A percentile compares a stretch with the other conserved stretches of the same genome.
These are phyloP conservation scores for Rubia peregrina DNA, from an alignment of 305 asterid genomes.

Conservation along the genomic window DNA sequence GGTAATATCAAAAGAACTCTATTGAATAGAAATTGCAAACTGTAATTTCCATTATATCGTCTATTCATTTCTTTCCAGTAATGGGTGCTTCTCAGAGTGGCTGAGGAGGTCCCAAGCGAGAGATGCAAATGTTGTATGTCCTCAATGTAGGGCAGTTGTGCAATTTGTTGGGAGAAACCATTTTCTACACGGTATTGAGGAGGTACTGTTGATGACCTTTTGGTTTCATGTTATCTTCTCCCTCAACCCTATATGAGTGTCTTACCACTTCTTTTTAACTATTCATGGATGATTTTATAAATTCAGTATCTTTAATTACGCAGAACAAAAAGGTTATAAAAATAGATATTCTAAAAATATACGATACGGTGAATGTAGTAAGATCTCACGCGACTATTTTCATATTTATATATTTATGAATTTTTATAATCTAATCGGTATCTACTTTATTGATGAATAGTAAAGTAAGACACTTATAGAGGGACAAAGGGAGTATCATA, in stretches of 20 bases:
- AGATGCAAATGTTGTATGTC: constrained; percentile 64
- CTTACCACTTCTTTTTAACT: too few species aligned
- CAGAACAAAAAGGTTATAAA: background rate
- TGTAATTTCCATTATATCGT: background rate
- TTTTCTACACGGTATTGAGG: constrained; percentile 80
- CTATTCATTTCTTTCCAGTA: constrained; percentile 46
- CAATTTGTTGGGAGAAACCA: constrained; percentile 93
- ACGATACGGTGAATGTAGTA: too few species aligned
- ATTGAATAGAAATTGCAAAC: background rate
- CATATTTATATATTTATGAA: too few species aligned
- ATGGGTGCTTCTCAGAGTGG: constrained; percentile 99
- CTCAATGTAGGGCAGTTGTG: constrained; percentile 88
- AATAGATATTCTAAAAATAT: too few species aligned
- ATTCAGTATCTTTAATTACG: too few species aligned
- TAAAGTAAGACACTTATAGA: too few species aligned
- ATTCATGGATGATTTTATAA: too few species aligned
- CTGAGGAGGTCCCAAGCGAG: constrained; percentile 73
- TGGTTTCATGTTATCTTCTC: background rate
- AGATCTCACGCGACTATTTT: too few species aligned
- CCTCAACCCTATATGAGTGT: too few species aligned
- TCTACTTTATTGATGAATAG: too few species aligned
- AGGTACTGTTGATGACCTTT: constrained; percentile 36
- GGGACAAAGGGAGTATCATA: too few species aligned
- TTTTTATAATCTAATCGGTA: too few species aligned
- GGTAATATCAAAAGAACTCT: constrained; percentile 31